Base-by-base conservation (phyloP, 2,329 filamentous ascomycete genomes). In the Colletotrichum sansevieriae region DNA sequence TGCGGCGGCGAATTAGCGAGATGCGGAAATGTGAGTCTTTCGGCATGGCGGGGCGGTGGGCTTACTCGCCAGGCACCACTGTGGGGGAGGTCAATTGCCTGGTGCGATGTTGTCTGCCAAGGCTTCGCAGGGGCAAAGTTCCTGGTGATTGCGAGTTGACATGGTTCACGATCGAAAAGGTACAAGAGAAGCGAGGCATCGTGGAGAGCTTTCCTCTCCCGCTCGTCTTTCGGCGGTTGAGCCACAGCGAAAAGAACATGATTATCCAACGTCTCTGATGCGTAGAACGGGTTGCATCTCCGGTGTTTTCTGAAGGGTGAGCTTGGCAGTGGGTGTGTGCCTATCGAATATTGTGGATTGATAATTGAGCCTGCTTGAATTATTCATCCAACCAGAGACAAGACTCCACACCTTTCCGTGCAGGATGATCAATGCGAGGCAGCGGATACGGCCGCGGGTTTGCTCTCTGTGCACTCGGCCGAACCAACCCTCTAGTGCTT, bases 21-120 rank as follows among this genome's bases (percentile, higher is more conserved):
- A 60, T 39, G 43, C 57, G 57, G 57, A 62, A 62, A 44, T 37
- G 46, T 43, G 47, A 62, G 44, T 51, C 33, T 29, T 41, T 54
- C 47, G 59, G 47, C 47, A 62, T 35, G 59, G 59, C 59, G 59
- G 59, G 59, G 47, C 59, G 22, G 59, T 62, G 59, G 56, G 56
- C 6, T 29, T 47, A 15, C 20, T 52, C 22, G 33, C 49, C 25
- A 52, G 25, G 49, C 49, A 52, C 49, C 22, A 15, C 37, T 58
- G 58, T 46, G 58, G 58, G 58, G 58, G 46, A 41, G 58, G 58
- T 22, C 49, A 39, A 1, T 29, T 25, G n/a, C 3, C 33, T 39
- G n/a, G 33, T 49, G 54, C 37, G 15, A 20, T 56, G 52, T 25
- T 41, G 52, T 20, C 33, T 15, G 18, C 18, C 3, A 29, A 29